Conservation (phyloP, 129 eudicot genomes). For the Artemisia tridentata region DNA sequence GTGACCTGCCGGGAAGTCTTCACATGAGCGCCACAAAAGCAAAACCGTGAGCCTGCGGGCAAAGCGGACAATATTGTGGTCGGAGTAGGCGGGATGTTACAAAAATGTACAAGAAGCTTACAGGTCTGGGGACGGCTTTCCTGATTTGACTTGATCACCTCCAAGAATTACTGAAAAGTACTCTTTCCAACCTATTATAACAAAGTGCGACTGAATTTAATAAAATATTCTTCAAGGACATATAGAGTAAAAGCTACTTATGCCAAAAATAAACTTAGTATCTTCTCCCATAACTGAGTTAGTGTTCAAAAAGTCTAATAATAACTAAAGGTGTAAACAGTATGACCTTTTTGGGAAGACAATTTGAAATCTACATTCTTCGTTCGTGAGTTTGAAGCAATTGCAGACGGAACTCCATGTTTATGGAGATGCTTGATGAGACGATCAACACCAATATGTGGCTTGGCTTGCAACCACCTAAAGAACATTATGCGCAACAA, state of each 20-base stretch:
- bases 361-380: slow-evolving; percentile 61
- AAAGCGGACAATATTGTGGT: too few relatives aligned
- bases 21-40: too few relatives aligned
- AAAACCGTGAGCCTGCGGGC: too few relatives aligned
- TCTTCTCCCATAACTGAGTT: not conserved
- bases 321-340: not conserved
- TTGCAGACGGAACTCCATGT: slow-evolving; percentile 64
- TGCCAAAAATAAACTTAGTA: too few relatives aligned
- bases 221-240: not conserved
- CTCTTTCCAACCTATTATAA: slow-evolving; percentile 67
- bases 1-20: too few relatives aligned
- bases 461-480: slow-evolving; percentile 72
- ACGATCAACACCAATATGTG: slow-evolving; percentile 86
- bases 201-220: slow-evolving; percentile 8
- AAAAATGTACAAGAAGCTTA: slow-evolving; percentile 35
- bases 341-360: slow-evolving; percentile 58
- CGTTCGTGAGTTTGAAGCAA: slow-evolving; percentile 73
- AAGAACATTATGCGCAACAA: slow-evolving; percentile 8
- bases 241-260: not conserved
- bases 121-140: slow-evolving; percentile 93
- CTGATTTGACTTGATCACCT: slow-evolving; percentile 84
- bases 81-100: too few relatives aligned
- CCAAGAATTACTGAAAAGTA: slow-evolving; percentile 67
- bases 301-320: not conserved
- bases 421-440: slow-evolving; percentile 75